Base-by-base conservation (phyloP, 2,329 filamentous ascomycete species). In the Talaromyces sp. region DNA sequence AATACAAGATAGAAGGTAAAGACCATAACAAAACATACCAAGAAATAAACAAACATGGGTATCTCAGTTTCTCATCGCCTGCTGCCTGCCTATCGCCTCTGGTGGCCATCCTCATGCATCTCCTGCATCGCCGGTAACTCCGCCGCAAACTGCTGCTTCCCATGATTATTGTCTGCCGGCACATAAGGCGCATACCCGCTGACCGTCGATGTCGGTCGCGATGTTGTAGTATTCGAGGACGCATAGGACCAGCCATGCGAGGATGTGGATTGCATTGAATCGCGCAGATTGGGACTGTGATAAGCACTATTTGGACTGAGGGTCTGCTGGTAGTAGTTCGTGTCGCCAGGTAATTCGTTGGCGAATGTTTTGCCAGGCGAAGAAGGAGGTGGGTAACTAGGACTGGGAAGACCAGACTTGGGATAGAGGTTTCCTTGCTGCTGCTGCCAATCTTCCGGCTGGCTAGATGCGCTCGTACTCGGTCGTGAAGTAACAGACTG, bases 81-180 rank as follows among this genome's bases (percentile, higher is more conserved):
- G n/a, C 11, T 45, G 43, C 43, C 43, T 45, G 43, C n/a, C 43
- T 19, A 45, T 11, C 27, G 11, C 25, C 27, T 7, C 51, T 29
- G 22, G 13, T 45, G 56, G 15, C 49, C 25, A 22, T 63, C 45
- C 49, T 63, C 61, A 1, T 49, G 34, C 34, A 47, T 31, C 36
- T 67, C 65, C 15, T 47, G 19, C 61, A 58, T 67, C 15, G 61
- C 49, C 45, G 65, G 65, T n/a, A 67, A 40, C 27, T 67, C 65
- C 15, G 54, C 47, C 29, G 65, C 61, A 63, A 64, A 67, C 47
- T 58, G 58, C 17, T 40, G 31, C 19, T 59, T 60, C 6, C 25
- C 61, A 29, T 61, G 31, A 47, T 19, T 25, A 53, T 13, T 58
- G 11, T 63, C 61, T 11, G 34, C 61, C 27, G 43, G 38, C 29